Percentiles rank a stretch among this genome's conserved stretches.
Evolutionary conservation across 257 asterid genomes (phyloP).

Genomic region (Solanum arcanum): DNA sequence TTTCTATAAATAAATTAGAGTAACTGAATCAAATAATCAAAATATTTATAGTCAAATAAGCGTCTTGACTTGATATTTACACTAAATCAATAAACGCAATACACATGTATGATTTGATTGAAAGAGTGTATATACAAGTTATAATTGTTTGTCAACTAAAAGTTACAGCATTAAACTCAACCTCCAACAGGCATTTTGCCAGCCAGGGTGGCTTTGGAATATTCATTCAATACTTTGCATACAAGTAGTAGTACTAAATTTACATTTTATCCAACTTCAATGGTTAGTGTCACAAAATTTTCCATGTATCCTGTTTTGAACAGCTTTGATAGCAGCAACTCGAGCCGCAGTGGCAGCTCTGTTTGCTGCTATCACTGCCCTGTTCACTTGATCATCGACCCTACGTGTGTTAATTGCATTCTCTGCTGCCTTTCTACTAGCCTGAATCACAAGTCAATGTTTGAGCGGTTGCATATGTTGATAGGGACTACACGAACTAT

Average conservation of each 20-base stretch:
- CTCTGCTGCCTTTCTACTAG: conserved; percentile 70
- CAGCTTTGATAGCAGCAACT: conserved; percentile 93
- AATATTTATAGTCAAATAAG: background rate
- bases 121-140: conserved; percentile 25
- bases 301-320: conserved; percentile 72
- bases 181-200: conserved; percentile 26
- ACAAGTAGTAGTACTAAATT: conserved; percentile 3
- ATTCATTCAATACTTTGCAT: background rate
- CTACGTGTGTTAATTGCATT: conserved; percentile 33
- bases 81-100: background rate
- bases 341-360: conserved; percentile 84
- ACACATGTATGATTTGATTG: background rate
- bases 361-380: conserved; percentile 65
- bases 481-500: background rate
- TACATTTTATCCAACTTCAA: conserved; percentile 19
- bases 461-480: background rate
- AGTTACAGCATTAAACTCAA: conserved; percentile 7
- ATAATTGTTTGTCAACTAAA: conserved; percentile 15
- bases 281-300: conserved; percentile 51
- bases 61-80: background rate
- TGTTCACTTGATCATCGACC: conserved; percentile 71
- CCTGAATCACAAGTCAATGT: conserved; percentile 25
- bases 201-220: conserved; percentile 15
- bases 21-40: background rate
- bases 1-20: background rate